Base-by-base conservation (phyloP, 2,329 filamentous ascomycete species). In the Xylariales sp. region DNA sequence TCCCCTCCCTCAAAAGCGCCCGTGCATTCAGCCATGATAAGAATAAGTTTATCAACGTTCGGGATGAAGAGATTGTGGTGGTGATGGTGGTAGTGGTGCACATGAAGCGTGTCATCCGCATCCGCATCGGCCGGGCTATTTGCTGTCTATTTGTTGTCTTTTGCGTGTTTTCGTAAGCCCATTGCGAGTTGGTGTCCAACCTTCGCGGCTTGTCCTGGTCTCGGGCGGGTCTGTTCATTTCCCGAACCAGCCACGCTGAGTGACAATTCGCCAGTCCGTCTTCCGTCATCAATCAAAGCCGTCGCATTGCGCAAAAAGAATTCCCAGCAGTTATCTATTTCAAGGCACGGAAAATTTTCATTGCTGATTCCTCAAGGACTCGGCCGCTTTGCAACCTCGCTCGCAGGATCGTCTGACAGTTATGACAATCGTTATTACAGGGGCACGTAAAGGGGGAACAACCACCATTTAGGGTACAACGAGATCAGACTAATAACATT, bases 361-460 rank as follows among this genome's bases (percentile, higher is more conserved):
- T 68, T 39, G 14, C 58, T 45, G 16, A 58, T 48, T 58, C 50
- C 60, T 60, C 32, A 52, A 59, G 65, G 62, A 62, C 58, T 60
- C 59, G 49, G 55, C 41, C 18, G 55, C 54, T 55, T 54, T 65
- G 61, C 57, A 45, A 62, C 32, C 36, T 53, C 12, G 48, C 56
- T 57, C 41, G 57, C n/a, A 68, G 68, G 66, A 69, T 69, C 48
- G 66, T 70, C 68, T 70, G 68, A 69, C 68, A 69, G 59, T 64
- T 58, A 65, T 57, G 43, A 61, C 43, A 43, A 56, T 64, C 48
- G 34, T 58, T 70, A 70, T 69, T 68, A 55, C 65, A 69, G 68
- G 66, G 65, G 68, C 50, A 6, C 46, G 41, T 36, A 63, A 65
- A 67, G 52, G 67, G 67, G 69, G 58, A 59, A 67, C 49, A 57